Evolutionary conservation across 495 filamentous ascomycete genomes (phyloP).

Genomic region (Hypoxylon lienhwacheense): DNA sequence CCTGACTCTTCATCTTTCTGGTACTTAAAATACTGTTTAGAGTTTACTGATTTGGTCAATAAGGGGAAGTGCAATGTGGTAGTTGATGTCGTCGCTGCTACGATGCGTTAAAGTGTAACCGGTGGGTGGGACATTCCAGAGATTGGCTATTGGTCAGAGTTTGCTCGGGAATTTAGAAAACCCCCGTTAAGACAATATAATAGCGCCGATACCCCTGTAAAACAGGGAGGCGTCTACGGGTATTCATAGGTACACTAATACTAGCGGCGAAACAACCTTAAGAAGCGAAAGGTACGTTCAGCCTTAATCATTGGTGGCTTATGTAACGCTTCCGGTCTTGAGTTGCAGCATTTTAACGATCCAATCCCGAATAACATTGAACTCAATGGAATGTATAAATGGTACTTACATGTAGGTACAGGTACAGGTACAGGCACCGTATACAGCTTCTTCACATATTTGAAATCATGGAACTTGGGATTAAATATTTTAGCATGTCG

Average conservation of each 20-base stretch:
- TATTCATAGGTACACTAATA: too few relatives aligned
- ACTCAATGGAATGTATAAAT: too few relatives aligned
- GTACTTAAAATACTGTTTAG: conserved; percentile 19
- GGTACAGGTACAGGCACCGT: too few relatives aligned
- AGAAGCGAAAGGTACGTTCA: conserved; percentile 21
- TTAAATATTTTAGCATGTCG: too few relatives aligned
- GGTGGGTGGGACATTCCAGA: conserved; percentile 25
- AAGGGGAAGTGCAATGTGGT: conserved; percentile 12
- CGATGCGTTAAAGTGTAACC: neutral
- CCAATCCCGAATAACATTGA: too few relatives aligned
- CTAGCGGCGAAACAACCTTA: too few relatives aligned
- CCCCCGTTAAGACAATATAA: conserved; percentile 1
- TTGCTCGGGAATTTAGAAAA: neutral
- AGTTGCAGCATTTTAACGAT: conserved; percentile 10
- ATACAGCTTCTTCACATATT: neutral
- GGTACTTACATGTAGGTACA: too few relatives aligned
- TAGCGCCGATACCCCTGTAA: conserved; percentile 23
- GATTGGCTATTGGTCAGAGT: conserved; percentile 21
- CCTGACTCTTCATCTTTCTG: conserved; percentile 1
- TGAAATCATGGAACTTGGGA: too few relatives aligned
- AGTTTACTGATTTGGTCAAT: neutral
- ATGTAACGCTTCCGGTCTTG: conserved; percentile 33
- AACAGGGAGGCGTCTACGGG: conserved; percentile 27
- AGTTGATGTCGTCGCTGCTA: conserved; percentile 17
- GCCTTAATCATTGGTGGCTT: conserved; percentile 30